Percentiles rank a stretch among this genome's conserved stretches.
Evolutionary conservation across 352 stramenopile species (phyloP).

Genomic region (Pythium plurisporium): DNA sequence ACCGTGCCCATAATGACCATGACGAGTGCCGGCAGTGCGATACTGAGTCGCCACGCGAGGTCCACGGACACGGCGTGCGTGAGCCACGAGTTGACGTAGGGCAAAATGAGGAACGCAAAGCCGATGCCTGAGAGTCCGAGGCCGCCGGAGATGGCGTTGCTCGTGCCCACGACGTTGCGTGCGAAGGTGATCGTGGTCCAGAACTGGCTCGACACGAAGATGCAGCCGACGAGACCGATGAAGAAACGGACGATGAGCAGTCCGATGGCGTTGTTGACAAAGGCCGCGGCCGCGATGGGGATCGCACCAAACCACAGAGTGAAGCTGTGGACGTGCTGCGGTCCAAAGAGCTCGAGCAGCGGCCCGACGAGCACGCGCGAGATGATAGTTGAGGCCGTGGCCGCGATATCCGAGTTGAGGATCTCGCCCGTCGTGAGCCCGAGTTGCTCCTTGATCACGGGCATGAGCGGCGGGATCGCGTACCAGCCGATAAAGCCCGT

Average conservation of each 20-base stretch:
- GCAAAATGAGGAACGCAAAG: constrained; percentile 87
- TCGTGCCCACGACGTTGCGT: constrained; percentile 90
- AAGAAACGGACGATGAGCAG: constrained; percentile 92
- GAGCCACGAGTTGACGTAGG: constrained; percentile 85
- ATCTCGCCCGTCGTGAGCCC: constrained; percentile 84
- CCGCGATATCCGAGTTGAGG: constrained; percentile 90
- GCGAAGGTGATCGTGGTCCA: constrained; percentile 95
- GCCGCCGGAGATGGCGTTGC: constrained; percentile 91
- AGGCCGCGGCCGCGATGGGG: constrained; percentile 79
- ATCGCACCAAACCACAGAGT: constrained; percentile 86
- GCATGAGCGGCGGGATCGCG: constrained; percentile 91
- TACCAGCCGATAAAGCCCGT: constrained; percentile 95
- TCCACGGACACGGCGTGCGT: constrained; percentile 65
- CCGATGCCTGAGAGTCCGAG: constrained; percentile 92
- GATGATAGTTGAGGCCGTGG: constrained; percentile 90
- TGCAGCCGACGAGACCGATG: constrained; percentile 91
- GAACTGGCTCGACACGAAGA: constrained; percentile 94
- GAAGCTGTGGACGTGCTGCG: constrained; percentile 73
- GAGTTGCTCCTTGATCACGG: constrained; percentile 86
- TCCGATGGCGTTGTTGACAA: constrained; percentile 71
- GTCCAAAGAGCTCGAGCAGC: constrained; percentile 91
- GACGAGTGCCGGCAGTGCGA: constrained; percentile 84
- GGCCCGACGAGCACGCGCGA: constrained; percentile 90
- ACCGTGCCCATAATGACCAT: constrained; percentile 75
- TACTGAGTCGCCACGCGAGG: constrained; percentile 89